These are phyloP conservation scores for Chlorophyllum brunneum DNA, from an alignment of 768 basidiomycete species.

Conservation along the genomic window DNA sequence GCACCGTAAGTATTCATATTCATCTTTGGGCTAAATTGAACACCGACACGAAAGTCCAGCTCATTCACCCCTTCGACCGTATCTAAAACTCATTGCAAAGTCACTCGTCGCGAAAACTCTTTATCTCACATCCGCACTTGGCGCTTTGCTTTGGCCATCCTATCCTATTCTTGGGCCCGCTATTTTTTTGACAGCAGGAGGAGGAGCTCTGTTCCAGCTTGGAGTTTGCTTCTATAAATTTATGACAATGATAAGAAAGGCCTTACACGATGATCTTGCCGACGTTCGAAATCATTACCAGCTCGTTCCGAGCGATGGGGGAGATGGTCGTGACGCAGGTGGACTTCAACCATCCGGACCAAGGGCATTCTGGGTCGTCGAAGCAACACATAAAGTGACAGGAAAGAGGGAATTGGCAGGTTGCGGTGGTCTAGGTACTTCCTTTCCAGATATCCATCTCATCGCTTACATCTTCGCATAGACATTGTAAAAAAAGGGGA, in stretches of 20 bases:
- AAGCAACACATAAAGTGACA: background rate
- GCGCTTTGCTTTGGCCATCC: background rate
- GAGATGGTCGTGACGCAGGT: background rate
- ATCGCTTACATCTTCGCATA: background rate
- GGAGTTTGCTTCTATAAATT: background rate
- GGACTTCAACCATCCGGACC: background rate
- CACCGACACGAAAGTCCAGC: no score
- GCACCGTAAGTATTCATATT: background rate
- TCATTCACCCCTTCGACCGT: background rate
- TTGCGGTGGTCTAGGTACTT: background rate
- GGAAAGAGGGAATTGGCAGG: constrained; percentile 1
- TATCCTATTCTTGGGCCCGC: background rate
- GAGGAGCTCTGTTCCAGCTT: background rate
- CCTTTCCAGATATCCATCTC: background rate
- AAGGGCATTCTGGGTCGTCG: constrained; percentile 2
- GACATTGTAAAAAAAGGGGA: background rate
- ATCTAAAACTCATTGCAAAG: background rate
- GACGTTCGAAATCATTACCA: background rate
- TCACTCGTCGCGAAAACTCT: background rate
- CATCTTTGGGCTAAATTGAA: no score
- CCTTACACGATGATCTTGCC: background rate
- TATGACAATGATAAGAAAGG: background rate
- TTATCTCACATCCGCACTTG: background rate
- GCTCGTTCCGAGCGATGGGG: background rate
- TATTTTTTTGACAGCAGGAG: background rate